phyloP scores from a whole-genome alignment of 1,284 basidiomycete genomes.

The Meira nashicola region DNA sequence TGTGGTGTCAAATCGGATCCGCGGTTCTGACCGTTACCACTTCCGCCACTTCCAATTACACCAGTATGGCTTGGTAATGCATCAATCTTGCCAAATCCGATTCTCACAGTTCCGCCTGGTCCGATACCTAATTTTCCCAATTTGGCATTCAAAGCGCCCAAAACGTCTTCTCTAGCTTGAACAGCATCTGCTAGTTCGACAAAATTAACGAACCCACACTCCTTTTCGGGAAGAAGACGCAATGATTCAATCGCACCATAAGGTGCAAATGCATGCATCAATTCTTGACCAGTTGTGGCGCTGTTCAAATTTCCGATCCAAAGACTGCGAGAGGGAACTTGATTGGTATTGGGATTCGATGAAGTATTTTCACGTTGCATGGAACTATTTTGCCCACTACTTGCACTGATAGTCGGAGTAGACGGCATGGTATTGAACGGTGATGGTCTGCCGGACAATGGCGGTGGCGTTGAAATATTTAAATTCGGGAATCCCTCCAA shows the following conservation, averaged over 20 bases:
- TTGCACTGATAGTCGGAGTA: background rate
- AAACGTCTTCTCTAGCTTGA: slow-evolving; percentile 89
- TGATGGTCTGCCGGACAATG: background rate
- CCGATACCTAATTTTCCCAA: slow-evolving; percentile 67
- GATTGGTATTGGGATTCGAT: background rate
- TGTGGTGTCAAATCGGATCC: background rate
- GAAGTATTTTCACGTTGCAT: background rate
- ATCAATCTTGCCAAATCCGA: slow-evolving; percentile 95
- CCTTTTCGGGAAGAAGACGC: slow-evolving; percentile 91
- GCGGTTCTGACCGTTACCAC: too few species aligned
- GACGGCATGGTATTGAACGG: background rate
- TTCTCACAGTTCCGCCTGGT: slow-evolving; percentile 67
- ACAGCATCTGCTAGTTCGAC: slow-evolving; percentile 90
- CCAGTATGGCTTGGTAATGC: slow-evolving; percentile 59
- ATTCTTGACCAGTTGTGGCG: slow-evolving; percentile 84
- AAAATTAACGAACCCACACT: slow-evolving; percentile 98
- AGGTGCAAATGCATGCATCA: slow-evolving; percentile 87
- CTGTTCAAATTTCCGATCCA: slow-evolving; percentile 98
- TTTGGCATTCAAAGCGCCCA: slow-evolving; percentile 86
- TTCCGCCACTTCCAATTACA: background rate
- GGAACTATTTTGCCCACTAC: too few species aligned
- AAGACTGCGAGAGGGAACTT: slow-evolving; percentile 75
- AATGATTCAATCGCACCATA: slow-evolving; percentile 95
- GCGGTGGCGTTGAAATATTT: slow-evolving; percentile 9
- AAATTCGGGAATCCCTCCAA: slow-evolving; percentile 13